Base-by-base conservation (phyloP, 2,329 filamentous ascomycete genomes). In the Colletotrichum abscissum region DNA sequence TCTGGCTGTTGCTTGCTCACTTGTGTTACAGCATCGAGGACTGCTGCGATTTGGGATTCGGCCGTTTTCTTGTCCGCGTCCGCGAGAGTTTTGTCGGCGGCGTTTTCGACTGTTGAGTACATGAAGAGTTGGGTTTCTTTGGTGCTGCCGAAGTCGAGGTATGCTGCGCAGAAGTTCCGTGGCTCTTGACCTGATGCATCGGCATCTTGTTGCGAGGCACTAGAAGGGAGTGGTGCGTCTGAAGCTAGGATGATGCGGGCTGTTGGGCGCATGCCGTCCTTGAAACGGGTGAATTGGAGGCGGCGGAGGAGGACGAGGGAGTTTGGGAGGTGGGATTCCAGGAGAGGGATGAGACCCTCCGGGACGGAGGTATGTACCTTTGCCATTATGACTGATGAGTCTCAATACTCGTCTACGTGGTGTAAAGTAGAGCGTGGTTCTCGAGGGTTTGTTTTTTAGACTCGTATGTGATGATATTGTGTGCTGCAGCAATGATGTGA, bases 111-210 rank as follows among this genome's bases (percentile, higher is more conserved):
- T 0, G 87, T 87, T 1, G 85, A 86, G 79, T 91, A 93, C 1
- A 93, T 77, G 88, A 89, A 93, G 35, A 90, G 82, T 74, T 93
- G 88, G 0, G 92, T 93, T 78, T 93, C 91, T 0, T 89, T 90
- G 0, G 87, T 85, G 67, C 85, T 85, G 4, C 87, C 87, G 24
- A 91, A 84, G 79, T 94, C 92, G 6, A 92, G 78, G 77, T 91
- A 93, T 0, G 88, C 89, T 0, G 88, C 88, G 0, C 87, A 86
- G 78, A 93, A 91, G 14, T 67, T 33, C 4, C 4, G 26, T 26
- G 26, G 26, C 26, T 26, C 26, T 26, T 26, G 26, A 26, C 26
- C 26, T 26, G 26, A 26, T 26, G 26, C 26, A 26, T 26, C 26
- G 26, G 26, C 26, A 26, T 26, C 26, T 26, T 26, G 26, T 26